Percentiles rank a stretch among this genome's conserved stretches.
Conservation (phyloP, 805 yeast species). For the Schwanniomyces vanrijiae region DNA sequence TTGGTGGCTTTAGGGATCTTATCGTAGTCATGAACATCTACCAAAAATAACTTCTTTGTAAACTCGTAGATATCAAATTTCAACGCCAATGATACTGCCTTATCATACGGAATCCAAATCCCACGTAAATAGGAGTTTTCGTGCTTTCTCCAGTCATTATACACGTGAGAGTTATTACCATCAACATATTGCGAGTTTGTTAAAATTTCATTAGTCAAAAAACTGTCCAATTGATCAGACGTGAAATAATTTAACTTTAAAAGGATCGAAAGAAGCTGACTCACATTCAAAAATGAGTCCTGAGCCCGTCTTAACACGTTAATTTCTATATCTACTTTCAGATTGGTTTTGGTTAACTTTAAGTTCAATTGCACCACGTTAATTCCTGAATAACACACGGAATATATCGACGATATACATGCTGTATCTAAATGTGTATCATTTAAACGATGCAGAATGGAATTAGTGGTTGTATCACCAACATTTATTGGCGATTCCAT, state of each 20-base stretch:
- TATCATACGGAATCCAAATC: slow-evolving; percentile 45
- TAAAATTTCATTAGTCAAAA: slow-evolving; percentile 32
- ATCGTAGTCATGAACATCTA: slow-evolving; percentile 47
- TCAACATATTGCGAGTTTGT: slow-evolving; percentile 31
- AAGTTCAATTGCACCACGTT: slow-evolving; percentile 36
- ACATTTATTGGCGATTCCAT: slow-evolving; percentile 45
- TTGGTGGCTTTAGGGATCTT: slow-evolving; percentile 28
- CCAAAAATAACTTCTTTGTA: slow-evolving; percentile 34
- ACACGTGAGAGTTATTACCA: slow-evolving; percentile 14
- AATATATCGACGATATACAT: slow-evolving; percentile 15
- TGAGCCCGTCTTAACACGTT: slow-evolving; percentile 39
- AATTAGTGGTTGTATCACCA: slow-evolving; percentile 42
- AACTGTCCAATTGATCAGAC: slow-evolving; percentile 26
- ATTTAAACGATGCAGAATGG: slow-evolving; percentile 33
- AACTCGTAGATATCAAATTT: slow-evolving; percentile 40
- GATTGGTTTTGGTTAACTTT: slow-evolving; percentile 2
- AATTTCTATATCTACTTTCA: slow-evolving; percentile 7
- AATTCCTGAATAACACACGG: slow-evolving; percentile 36
- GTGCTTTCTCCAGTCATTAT: slow-evolving; percentile 29
- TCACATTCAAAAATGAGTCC: slow-evolving; percentile 40
- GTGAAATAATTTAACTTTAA: slow-evolving; percentile 26
- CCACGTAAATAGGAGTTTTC: slow-evolving; percentile 30
- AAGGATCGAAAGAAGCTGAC: slow-evolving; percentile 36
- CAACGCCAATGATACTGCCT: slow-evolving; percentile 38
- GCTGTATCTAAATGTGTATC: slow-evolving; percentile 34